Base-by-base conservation (phyloP, 2,329 filamentous ascomycete genomes). In the Ascochyta fabae region DNA sequence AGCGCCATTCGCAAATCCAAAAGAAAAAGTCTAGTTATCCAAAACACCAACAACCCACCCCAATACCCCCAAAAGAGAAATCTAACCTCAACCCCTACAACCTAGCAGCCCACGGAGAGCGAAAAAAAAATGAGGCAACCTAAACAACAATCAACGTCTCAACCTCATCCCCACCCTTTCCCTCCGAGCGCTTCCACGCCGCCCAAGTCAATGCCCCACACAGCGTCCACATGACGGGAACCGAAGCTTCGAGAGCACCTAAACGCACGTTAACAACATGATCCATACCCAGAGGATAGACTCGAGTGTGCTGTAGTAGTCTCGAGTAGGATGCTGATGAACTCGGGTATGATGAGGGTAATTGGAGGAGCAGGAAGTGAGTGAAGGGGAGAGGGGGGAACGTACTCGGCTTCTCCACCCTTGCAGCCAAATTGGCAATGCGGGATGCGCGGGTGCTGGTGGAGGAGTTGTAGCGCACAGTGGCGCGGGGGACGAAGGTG, bases 191-290 rank as follows among this genome's bases (percentile, higher is more conserved):
- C 57, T 67, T 70, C 65, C 66, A 75, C 3, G 68, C 69, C 6
- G 66, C 58, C 55, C 55, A 70, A 31, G 63, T 64, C 31, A 71
- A 51, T 6, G 52, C 68, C 16, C 68, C 71, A 46, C 64, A 70
- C 3, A 68, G 46, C 12, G 58, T 64, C 71, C 71, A 75, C 60
- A 73, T 62, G 19, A 71, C 42, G 19, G 72, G 72, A 8, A 75
- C 66, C 6, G 67, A 64, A 46, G 65, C 62, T 57, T 75, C 72
- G 44, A 71, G 46, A 9, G 65, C 52, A 31, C 22, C 67, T 71
- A 19, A 19, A 19, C 19, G 19, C 19, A 19, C 19, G 19, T 19
- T 19, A 19, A 19, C 19, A 19, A 19, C 19, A 19, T 19, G 19
- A 19, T 19, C 1, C 19, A 19, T 19, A 19, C 19, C 19, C 19